A percentile compares a stretch with the other conserved stretches of the same genome.
phyloP scores from a whole-genome alignment of 345 rosid genomes.

The Dipteronia dyeriana region DNA sequence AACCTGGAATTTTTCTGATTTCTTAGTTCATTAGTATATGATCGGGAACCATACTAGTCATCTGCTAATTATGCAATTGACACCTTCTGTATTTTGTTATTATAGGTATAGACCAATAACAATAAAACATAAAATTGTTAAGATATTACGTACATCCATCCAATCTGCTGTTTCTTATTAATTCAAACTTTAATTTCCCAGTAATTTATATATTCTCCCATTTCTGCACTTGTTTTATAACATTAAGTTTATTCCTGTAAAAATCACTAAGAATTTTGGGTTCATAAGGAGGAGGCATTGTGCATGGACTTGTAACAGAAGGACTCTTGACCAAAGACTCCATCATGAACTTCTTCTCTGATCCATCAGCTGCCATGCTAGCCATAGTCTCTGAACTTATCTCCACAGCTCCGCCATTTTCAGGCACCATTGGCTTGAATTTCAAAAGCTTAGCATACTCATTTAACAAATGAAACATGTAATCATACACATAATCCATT shows the following conservation, averaged over 20 bases:
- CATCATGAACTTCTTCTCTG: conserved; percentile 48
- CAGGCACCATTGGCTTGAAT: conserved; percentile 49
- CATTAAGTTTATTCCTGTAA: conserved; percentile 36
- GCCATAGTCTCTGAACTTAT: conserved; percentile 60
- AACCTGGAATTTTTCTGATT: too few species aligned
- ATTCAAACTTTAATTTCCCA: conserved; percentile 30
- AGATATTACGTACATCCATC: background rate
- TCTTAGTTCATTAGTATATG: too few species aligned
- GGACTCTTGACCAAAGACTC: conserved; percentile 56
- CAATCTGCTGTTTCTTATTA: conserved; percentile 4
- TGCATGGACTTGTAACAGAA: conserved; percentile 46
- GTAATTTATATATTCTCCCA: conserved; percentile 51
- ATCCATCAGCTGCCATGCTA: conserved; percentile 42
- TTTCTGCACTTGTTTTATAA: conserved; percentile 49
- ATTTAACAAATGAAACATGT: conserved; percentile 72
- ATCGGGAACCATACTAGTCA: too few species aligned
- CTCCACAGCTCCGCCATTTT: conserved; percentile 39
- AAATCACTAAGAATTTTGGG: conserved; percentile 32
- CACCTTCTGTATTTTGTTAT: too few species aligned
- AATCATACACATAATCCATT: conserved; percentile 69
- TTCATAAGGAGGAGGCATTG: conserved; percentile 57
- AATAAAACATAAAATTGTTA: background rate
- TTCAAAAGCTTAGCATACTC: conserved; percentile 67
- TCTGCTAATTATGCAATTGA: too few species aligned
- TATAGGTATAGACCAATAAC: too few species aligned